A percentile compares a stretch with the other conserved stretches of the same genome.
Evolutionary conservation across 257 asterid species (phyloP).

Genomic region (Nicotiana otophora): DNA sequence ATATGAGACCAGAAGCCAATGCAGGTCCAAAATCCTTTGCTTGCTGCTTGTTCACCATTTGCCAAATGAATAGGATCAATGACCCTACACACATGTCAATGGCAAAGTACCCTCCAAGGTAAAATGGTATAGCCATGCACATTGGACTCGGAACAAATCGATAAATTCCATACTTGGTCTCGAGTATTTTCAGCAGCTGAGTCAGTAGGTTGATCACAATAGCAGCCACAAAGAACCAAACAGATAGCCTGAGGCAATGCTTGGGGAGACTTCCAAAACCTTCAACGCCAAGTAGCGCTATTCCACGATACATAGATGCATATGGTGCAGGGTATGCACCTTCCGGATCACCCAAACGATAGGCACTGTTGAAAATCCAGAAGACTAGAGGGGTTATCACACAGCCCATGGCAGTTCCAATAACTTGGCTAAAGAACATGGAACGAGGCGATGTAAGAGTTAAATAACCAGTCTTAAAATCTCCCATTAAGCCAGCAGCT

Average conservation of each 20-base stretch:
- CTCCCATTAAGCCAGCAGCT: slow-evolving; percentile 34
- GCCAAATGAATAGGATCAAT: slow-evolving; percentile 47
- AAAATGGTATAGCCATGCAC: slow-evolving; percentile 87
- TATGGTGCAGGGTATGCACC: slow-evolving; percentile 39
- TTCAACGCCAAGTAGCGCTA: slow-evolving; percentile 35
- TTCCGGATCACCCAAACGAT: slow-evolving; percentile 21
- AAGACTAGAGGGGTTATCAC: slow-evolving; percentile 30
- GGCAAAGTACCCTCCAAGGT: slow-evolving; percentile 58
- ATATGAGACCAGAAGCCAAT: slow-evolving; percentile 65
- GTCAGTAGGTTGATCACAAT: slow-evolving; percentile 20
- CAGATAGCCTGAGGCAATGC: slow-evolving; percentile 41
- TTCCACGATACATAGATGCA: slow-evolving; percentile 32
- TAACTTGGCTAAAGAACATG: slow-evolving; percentile 35
- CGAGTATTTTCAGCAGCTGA: slow-evolving; percentile 22
- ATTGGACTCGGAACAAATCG: slow-evolving; percentile 65
- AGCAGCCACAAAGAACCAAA: slow-evolving; percentile 32
- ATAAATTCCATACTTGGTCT: slow-evolving; percentile 35
- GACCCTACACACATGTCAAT: slow-evolving; percentile 82
- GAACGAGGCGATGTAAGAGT: slow-evolving; percentile 36
- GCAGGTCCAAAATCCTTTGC: slow-evolving; percentile 50
- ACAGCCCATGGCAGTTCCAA: slow-evolving; percentile 35
- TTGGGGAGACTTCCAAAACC: slow-evolving; percentile 50
- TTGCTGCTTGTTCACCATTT: slow-evolving; percentile 21
- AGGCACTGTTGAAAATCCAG: slow-evolving; percentile 33
- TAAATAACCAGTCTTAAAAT: slow-evolving; percentile 36